phyloP scores from a whole-genome alignment of 2,329 filamentous ascomycete species.

The Verticillium zaregamsianum region DNA sequence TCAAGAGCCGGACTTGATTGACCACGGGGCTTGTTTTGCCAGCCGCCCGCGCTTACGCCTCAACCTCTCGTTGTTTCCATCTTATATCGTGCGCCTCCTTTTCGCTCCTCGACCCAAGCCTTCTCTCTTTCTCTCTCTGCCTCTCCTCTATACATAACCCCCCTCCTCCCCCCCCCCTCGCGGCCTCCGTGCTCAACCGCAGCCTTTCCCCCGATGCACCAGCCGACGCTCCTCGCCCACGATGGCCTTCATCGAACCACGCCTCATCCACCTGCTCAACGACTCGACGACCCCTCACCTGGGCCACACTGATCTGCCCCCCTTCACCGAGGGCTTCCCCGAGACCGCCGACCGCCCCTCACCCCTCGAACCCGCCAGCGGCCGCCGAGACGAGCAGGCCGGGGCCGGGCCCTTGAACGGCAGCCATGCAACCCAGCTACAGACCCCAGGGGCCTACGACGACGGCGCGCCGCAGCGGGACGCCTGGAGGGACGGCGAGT shows the following conservation, averaged over 20 bases:
- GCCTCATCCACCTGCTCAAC: constrained; percentile 62
- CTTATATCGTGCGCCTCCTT: constrained; percentile 9
- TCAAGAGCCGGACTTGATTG: not conserved
- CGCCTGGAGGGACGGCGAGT: constrained; percentile 8
- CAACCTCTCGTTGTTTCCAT: constrained; percentile 4
- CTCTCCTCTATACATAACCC: not conserved
- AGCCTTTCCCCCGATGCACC: not conserved
- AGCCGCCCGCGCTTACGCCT: not conserved
- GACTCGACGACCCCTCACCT: constrained; percentile 45
- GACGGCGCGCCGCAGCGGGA: not conserved
- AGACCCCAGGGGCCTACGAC: not conserved
- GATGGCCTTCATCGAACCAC: constrained; percentile 65
- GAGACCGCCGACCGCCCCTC: constrained; percentile 40
- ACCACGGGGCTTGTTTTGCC: not conserved
- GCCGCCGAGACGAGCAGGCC: constrained; percentile 33
- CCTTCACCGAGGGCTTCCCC: constrained; percentile 40
- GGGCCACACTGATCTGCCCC: constrained; percentile 49
- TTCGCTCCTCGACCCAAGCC: constrained; percentile 5
- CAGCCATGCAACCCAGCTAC: not conserved
- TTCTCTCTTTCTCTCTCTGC: constrained; percentile 6
- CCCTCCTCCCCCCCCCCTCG: constrained; percentile 6
- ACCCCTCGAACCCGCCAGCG: constrained; percentile 48
- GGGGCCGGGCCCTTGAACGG: constrained; percentile 11
- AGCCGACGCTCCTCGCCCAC: constrained; percentile 25
- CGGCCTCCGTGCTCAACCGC: constrained; percentile 7